Percentiles rank a stretch among this genome's conserved stretches.
phyloP scores from a whole-genome alignment of 208 protist genomes.

The Trypanosoma avium region DNA sequence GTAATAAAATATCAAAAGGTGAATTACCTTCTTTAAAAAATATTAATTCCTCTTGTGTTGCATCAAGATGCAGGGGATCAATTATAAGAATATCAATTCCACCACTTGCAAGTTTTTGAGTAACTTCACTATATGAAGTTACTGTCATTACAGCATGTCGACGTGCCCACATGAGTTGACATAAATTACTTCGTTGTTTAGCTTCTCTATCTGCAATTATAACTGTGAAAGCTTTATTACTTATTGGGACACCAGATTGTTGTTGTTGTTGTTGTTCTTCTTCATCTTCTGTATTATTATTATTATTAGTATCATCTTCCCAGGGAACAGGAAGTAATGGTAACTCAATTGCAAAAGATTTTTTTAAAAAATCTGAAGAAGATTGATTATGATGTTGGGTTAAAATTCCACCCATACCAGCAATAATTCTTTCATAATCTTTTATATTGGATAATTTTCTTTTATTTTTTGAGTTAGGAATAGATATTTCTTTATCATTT shows the following conservation, averaged over 20 bases:
- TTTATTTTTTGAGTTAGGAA: background rate
- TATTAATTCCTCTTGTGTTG: slow-evolving; percentile 61
- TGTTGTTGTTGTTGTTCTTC: too few species aligned
- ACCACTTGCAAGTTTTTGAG: slow-evolving; percentile 56
- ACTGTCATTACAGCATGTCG: slow-evolving; percentile 85
- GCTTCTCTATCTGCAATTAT: slow-evolving; percentile 75
- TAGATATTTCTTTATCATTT: background rate
- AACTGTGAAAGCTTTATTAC: slow-evolving; percentile 53
- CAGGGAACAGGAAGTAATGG: slow-evolving; percentile 77
- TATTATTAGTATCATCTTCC: slow-evolving; percentile 35
- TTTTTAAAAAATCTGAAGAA: too few species aligned
- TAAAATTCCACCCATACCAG: slow-evolving; percentile 59
- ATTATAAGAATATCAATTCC: slow-evolving; percentile 77
- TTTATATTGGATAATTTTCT: background rate
- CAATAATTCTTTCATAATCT: slow-evolving; percentile 29
- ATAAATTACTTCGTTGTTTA: slow-evolving; percentile 64
- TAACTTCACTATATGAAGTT: slow-evolving; percentile 66
- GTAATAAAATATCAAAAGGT: slow-evolving; percentile 61
- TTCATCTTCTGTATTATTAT: slow-evolving; percentile 1
- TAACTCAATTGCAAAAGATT: slow-evolving; percentile 64
- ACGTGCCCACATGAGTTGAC: slow-evolving; percentile 77
- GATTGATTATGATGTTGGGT: too few species aligned
- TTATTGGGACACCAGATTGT: background rate
- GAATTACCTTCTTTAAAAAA: slow-evolving; percentile 35
- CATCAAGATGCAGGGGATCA: slow-evolving; percentile 70